Conservation (phyloP, 73 alveolate species). For the Uronychia binucleata region DNA sequence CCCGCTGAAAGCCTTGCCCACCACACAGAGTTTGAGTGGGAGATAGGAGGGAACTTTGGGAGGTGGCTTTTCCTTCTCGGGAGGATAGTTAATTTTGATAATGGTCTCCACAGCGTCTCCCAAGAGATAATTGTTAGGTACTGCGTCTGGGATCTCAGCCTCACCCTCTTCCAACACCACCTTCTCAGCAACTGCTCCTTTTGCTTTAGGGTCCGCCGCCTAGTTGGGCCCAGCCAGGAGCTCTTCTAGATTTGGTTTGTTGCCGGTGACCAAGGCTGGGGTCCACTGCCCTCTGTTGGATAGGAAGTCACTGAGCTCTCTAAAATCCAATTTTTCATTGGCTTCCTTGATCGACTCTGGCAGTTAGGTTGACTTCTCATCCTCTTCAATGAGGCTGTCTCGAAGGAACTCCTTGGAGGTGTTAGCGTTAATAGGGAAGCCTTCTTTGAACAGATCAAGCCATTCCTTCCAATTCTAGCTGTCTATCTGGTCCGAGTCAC, state of each 20-base stretch:
- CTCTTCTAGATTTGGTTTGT: slow-evolving; percentile 43
- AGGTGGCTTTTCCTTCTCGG: slow-evolving; percentile 22
- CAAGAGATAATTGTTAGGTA: slow-evolving; percentile 40
- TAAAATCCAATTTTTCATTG: slow-evolving; percentile 51
- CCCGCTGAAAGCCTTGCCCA: slow-evolving; percentile 96
- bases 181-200: slow-evolving; percentile 51
- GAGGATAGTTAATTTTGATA: slow-evolving; percentile 37
- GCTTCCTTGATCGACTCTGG: slow-evolving; percentile 1
- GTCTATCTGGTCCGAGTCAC: slow-evolving; percentile 91
- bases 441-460: slow-evolving; percentile 82
- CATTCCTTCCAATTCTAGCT: slow-evolving; percentile 91
- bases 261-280: slow-evolving; percentile 16
- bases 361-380: neutral
- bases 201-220: slow-evolving; percentile 44
- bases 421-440: slow-evolving; percentile 45
- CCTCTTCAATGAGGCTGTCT: neutral
- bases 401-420: neutral
- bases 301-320: slow-evolving; percentile 74
- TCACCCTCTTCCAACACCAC: slow-evolving; percentile 52
- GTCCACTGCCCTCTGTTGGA: slow-evolving; percentile 79
- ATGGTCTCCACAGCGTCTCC: slow-evolving; percentile 62
- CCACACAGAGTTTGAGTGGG: slow-evolving; percentile 81
- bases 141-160: slow-evolving; percentile 26
- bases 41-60: slow-evolving; percentile 62
- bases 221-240: slow-evolving; percentile 38